These are phyloP conservation scores for Acacia melanoxylon DNA, from an alignment of 306 rosid genomes.

Conservation along the genomic window DNA sequence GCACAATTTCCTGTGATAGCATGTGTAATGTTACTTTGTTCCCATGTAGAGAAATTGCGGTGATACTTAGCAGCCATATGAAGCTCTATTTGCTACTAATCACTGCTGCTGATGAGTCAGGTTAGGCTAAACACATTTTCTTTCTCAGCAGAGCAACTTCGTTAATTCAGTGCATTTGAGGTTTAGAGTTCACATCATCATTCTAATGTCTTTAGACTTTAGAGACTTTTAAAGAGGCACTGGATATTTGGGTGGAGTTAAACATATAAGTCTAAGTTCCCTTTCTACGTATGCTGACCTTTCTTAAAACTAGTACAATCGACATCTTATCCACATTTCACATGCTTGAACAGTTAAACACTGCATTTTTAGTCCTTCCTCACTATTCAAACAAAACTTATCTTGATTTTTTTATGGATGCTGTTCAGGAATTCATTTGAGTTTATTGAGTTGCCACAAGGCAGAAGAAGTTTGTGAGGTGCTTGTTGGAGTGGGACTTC, in stretches of 20 bases:
- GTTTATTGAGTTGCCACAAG: conserved; percentile 58
- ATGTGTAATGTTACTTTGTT: conserved; percentile 22
- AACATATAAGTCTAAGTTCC: conserved; percentile 12
- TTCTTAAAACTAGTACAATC: not conserved
- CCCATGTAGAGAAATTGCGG: conserved; percentile 70
- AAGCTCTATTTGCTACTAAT: conserved; percentile 74
- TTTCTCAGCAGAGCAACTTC: conserved; percentile 26
- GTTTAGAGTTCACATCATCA: conserved; percentile 26
- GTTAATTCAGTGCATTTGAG: conserved; percentile 2
- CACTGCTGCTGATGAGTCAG: conserved; percentile 60
- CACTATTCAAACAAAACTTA: conserved; percentile 1
- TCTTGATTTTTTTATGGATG: conserved; percentile 13
- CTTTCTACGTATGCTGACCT: conserved; percentile 8
- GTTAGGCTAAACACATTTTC: conserved; percentile 41
- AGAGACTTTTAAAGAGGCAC: not conserved
- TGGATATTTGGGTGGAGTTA: not conserved
- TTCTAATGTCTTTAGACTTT: conserved; percentile 21
- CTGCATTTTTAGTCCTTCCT: conserved; percentile 1
- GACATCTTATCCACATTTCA: conserved; percentile 10
- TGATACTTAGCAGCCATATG: conserved; percentile 72
- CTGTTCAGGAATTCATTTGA: conserved; percentile 51
- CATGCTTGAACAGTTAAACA: conserved; percentile 21
- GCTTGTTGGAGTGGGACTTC: conserved; percentile 84
- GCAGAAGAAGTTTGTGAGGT: conserved; percentile 74
- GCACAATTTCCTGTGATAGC: conserved; percentile 15